Evolutionary conservation across 2,329 filamentous ascomycete species (phyloP).

Genomic region (Alternaria sp.): DNA sequence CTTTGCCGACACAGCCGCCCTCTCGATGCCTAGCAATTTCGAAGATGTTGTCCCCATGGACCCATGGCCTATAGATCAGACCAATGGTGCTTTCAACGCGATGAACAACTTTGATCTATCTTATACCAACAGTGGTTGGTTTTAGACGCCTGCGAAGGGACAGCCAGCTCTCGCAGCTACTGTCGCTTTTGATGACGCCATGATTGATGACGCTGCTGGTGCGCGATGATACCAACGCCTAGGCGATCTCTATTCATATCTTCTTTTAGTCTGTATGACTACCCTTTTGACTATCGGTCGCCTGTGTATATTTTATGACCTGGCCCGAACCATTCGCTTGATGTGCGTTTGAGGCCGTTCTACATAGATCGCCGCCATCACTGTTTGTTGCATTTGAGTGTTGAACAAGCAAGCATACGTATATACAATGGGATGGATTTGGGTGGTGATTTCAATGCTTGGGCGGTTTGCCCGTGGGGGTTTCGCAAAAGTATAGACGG

Average conservation of each 20-base stretch:
- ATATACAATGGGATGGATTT: conserved; percentile 24
- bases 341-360: conserved; percentile 26
- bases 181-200: conserved; percentile 36
- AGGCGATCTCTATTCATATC: conserved; percentile 29
- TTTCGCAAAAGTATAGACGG: conserved; percentile 32
- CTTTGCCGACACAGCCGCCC: conserved; percentile 37
- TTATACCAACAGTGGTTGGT: conserved; percentile 38
- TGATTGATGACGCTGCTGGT: conserved; percentile 49
- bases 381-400: conserved; percentile 13
- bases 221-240: conserved; percentile 29
- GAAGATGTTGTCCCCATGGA: conserved; percentile 39
- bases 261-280: conserved; percentile 23
- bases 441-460: conserved; percentile 22
- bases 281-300: conserved; percentile 36
- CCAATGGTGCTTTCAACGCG: conserved; percentile 29
- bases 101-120: conserved; percentile 33
- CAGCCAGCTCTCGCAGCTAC: conserved; percentile 15
- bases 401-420: conserved; percentile 20
- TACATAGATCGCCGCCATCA: conserved; percentile 23
- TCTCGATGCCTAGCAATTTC: conserved; percentile 40
- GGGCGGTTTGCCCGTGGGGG: conserved; percentile 20
- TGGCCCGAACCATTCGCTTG: conserved; percentile 29
- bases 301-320: conserved; percentile 45
- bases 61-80: conserved; percentile 41
- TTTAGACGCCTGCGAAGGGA: conserved; percentile 36